Conservation (phyloP, 208 protist species). For the Trypanosoma lewisi region DNA sequence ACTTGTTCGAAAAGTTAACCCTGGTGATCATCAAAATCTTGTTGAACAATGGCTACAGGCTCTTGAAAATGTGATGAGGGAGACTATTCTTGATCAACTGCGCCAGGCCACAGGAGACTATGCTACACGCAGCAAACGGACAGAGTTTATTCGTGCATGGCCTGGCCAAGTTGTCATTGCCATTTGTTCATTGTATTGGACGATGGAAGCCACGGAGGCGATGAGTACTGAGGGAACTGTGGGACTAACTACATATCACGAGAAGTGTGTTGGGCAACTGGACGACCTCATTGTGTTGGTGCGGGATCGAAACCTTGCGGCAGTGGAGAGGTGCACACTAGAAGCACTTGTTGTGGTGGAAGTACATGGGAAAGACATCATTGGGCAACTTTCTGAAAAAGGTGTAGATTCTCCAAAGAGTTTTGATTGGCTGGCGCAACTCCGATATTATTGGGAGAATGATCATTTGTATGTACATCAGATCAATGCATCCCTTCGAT, state of each 20-base stretch:
- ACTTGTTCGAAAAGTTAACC: conserved; percentile 83
- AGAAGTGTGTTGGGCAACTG: conserved; percentile 86
- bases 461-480: conserved; percentile 87
- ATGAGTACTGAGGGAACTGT: conserved; percentile 81
- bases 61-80: conserved; percentile 92
- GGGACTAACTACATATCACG: conserved; percentile 84
- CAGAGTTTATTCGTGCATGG: conserved; percentile 92
- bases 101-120: conserved; percentile 87
- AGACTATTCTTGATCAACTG: conserved; percentile 83
- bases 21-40: conserved; percentile 83
- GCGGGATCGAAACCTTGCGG: conserved; percentile 80
- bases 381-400: conserved; percentile 86
- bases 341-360: conserved; percentile 94
- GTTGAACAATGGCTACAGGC: conserved; percentile 95
- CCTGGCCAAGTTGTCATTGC: conserved; percentile 93
- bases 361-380: conserved; percentile 94
- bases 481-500: conserved; percentile 91
- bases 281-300: conserved; percentile 92
- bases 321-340: conserved; percentile 88
- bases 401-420: conserved; percentile 88
- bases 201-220: conserved; percentile 91
- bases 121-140: conserved; percentile 47
- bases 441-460: conserved; percentile 97
- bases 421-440: conserved; percentile 96
- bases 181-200: conserved; percentile 92